phyloP scores from a whole-genome alignment of 805 yeast species.

The Torulaspora maleeae region DNA sequence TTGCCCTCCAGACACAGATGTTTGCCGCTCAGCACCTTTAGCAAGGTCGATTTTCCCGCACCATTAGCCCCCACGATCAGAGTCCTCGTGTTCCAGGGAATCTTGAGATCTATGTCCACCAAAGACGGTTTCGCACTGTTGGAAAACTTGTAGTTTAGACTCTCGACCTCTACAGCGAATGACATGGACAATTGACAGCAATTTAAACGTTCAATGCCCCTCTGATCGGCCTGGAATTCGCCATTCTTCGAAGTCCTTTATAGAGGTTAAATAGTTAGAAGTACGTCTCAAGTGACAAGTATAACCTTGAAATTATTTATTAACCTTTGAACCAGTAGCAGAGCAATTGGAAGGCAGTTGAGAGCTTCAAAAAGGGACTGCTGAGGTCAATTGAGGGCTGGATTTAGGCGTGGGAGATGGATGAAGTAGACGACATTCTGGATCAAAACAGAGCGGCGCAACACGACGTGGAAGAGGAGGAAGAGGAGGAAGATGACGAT shows the following conservation, averaged over 20 bases:
- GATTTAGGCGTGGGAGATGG: constrained; percentile 18
- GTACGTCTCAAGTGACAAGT: background rate
- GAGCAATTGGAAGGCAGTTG: background rate
- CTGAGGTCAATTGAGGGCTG: constrained; percentile 2
- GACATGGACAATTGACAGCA: constrained; percentile 3
- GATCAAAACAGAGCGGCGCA: constrained; percentile 30
- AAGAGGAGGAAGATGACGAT: constrained; percentile 29
- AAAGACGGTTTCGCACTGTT: constrained; percentile 58
- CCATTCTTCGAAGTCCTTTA: too few relatives aligned
- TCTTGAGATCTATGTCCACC: constrained; percentile 51
- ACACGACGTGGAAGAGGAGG: constrained; percentile 28
- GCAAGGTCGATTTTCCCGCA: constrained; percentile 90
- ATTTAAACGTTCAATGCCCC: background rate
- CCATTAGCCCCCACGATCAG: constrained; percentile 91
- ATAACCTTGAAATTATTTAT: background rate
- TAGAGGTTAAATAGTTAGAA: background rate
- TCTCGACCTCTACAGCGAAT: constrained; percentile 53
- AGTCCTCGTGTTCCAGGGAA: constrained; percentile 71
- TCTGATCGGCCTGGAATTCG: background rate
- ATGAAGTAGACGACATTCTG: constrained; percentile 33
- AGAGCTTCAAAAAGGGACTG: background rate
- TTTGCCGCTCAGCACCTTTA: constrained; percentile 85
- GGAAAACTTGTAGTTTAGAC: constrained; percentile 67
- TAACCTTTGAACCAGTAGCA: background rate
- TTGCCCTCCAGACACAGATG: constrained; percentile 72